These are phyloP conservation scores for Bifiguratus adelaidae DNA, from an alignment of 192 early-diverging fungal genomes.

Conservation along the genomic window DNA sequence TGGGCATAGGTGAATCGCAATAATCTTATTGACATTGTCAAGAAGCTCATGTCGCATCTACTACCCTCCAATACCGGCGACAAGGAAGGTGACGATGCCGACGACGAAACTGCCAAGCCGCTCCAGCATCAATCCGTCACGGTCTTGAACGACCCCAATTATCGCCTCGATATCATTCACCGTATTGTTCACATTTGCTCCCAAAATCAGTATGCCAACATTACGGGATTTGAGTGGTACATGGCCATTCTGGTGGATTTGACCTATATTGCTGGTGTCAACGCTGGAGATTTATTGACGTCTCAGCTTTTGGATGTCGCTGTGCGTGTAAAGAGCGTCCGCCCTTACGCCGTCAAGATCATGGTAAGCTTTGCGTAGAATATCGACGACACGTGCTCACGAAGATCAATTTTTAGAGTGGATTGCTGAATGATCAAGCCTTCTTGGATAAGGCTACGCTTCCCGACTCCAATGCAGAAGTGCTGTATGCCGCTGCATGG, in stretches of 20 bases:
- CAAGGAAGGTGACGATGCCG: constrained; percentile 5
- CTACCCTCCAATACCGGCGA: constrained; percentile 39
- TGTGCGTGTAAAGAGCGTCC: constrained; percentile 78
- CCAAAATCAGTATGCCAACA: constrained; percentile 71
- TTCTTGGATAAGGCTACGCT: constrained; percentile 47
- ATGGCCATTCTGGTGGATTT: constrained; percentile 71
- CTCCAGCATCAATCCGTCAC: constrained; percentile 19
- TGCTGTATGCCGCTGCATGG: constrained; percentile 84
- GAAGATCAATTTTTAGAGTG: not conserved
- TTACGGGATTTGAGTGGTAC: constrained; percentile 96
- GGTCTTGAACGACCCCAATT: constrained; percentile 49
- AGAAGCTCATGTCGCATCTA: constrained; percentile 73
- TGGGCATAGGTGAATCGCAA: constrained; percentile 51
- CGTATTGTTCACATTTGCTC: constrained; percentile 77
- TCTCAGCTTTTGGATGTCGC: constrained; percentile 81
- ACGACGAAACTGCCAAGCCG: constrained; percentile 10
- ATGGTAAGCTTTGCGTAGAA: constrained; percentile 39
- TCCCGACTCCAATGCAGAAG: constrained; percentile 53
- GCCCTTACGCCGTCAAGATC: constrained; percentile 60
- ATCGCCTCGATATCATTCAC: constrained; percentile 73
- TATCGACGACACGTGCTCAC: not conserved
- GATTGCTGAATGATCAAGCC: constrained; percentile 22
- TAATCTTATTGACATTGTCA: constrained; percentile 74
- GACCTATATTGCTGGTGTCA: constrained; percentile 63
- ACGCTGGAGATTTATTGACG: constrained; percentile 57